Conservation (phyloP, 208 protist species). For the Novymonas esmeraldas region DNA sequence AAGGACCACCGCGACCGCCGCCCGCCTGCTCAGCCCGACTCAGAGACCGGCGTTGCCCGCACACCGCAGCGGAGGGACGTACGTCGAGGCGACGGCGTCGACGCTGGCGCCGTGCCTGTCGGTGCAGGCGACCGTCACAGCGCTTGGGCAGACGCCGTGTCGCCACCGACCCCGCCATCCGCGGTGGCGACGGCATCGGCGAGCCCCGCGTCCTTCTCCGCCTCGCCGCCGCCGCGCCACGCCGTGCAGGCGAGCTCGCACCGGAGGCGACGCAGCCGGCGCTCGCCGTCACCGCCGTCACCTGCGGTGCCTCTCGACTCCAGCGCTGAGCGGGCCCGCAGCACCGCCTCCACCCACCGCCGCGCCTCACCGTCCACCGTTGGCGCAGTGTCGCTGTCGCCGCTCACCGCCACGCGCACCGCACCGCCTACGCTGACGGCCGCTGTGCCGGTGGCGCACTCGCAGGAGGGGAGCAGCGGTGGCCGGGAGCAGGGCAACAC, state of each 20-base stretch:
- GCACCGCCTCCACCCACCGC: not conserved
- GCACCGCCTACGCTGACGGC: not conserved
- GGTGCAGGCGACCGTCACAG: not conserved
- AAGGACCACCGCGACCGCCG: no score
- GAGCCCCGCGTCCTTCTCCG: constrained; percentile 1
- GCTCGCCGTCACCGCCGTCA: not conserved
- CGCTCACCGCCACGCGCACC: constrained; percentile 11
- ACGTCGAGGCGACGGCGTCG: no score
- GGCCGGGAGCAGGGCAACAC: not conserved
- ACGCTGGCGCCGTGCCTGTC: not conserved
- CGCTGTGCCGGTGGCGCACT: not conserved
- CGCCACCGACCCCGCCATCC: constrained; percentile 22
- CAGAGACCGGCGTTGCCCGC: no score
- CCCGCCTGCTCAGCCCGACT: no score
- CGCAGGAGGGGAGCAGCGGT: constrained; percentile 1
- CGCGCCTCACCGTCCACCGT: not conserved
- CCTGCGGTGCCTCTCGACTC: not conserved
- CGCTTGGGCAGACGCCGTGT: constrained; percentile 19
- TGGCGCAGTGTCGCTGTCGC: constrained; percentile 17
- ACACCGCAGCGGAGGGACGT: no score
- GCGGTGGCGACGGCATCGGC: not conserved
- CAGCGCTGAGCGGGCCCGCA: not conserved
- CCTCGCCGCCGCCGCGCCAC: no score
- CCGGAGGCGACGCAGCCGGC: not conserved
- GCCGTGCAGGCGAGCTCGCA: not conserved